Conservation (phyloP, 768 basidiomycete species). For the Tubosaeta sp. region DNA sequence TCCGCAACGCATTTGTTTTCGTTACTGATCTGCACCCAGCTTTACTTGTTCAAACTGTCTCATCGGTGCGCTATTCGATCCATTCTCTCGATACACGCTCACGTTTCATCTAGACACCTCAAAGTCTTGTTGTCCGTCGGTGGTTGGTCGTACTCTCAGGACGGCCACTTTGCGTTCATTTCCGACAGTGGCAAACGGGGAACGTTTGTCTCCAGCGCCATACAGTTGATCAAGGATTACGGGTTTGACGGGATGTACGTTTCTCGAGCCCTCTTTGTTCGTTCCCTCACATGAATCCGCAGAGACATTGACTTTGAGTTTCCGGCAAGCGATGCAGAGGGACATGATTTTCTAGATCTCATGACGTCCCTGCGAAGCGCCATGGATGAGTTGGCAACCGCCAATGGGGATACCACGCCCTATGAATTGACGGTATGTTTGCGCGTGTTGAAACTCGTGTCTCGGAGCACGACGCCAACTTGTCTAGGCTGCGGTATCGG, state of each 20-base stretch:
- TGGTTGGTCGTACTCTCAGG: constrained; percentile 70
- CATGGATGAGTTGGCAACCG: constrained; percentile 51
- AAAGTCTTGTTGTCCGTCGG: constrained; percentile 53
- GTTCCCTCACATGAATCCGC: neutral
- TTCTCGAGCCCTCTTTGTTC: neutral
- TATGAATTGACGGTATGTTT: constrained; percentile 50
- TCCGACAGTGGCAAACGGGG: constrained; percentile 45
- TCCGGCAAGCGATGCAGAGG: constrained; percentile 53
- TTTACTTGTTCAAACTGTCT: constrained; percentile 56
- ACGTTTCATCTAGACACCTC: constrained; percentile 31
- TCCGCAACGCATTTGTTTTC: neutral
- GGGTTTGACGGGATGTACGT: constrained; percentile 76
- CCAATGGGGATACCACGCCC: constrained; percentile 58
- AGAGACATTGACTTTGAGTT: constrained; percentile 82
- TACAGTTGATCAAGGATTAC: constrained; percentile 65
- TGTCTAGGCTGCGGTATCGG: constrained; percentile 52
- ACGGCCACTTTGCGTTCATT: constrained; percentile 64
- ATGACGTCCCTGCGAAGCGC: constrained; percentile 57
- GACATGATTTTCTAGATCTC: constrained; percentile 64
- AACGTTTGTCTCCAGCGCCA: constrained; percentile 57
- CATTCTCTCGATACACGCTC: neutral
- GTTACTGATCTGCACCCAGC: constrained; percentile 9
- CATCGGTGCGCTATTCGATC: constrained; percentile 34
- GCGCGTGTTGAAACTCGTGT: too few relatives aligned
- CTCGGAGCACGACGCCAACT: neutral